A percentile compares a stretch with the other conserved stretches of the same genome.
phyloP scores from a whole-genome alignment of 345 rosid species.

The Citrus sp. region DNA sequence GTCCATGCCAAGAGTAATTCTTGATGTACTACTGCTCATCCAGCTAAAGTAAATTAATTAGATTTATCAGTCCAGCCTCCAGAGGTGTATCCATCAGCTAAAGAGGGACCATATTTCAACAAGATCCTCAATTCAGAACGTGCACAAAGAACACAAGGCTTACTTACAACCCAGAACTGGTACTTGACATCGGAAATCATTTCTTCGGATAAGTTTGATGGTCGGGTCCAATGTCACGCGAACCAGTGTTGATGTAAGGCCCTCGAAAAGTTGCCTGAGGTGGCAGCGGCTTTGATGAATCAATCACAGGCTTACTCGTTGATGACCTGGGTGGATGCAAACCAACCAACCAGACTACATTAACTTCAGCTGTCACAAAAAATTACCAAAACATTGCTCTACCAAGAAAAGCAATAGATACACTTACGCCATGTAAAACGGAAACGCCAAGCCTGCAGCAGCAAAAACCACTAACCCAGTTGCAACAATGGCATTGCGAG shows the following conservation, averaged over 20 bases:
- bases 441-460: slow-evolving; percentile 78
- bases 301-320: slow-evolving; percentile 62
- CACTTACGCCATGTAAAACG: slow-evolving; percentile 90
- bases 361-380: not conserved
- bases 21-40: not conserved
- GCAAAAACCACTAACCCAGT: slow-evolving; percentile 77
- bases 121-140: not conserved
- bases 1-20: not conserved
- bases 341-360: not conserved
- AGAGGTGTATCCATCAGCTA: not conserved
- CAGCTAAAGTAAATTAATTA: not conserved
- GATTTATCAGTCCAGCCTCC: not conserved
- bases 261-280: slow-evolving; percentile 97
- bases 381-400: not conserved
- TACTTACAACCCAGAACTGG: slow-evolving; percentile 1
- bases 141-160: not conserved
- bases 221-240: slow-evolving; percentile 93
- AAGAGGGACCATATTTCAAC: not conserved
- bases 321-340: slow-evolving; percentile 46
- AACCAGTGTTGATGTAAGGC: slow-evolving; percentile 92
- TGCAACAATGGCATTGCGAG: slow-evolving; percentile 69
- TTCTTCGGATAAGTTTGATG: slow-evolving; percentile 67
- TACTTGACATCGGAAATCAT: slow-evolving; percentile 21
- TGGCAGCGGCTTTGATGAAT: slow-evolving; percentile 78
- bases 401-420: not conserved